A percentile compares a stretch with the other conserved stretches of the same genome.
These are phyloP conservation scores for Fraxinus americana DNA, from an alignment of 257 asterid genomes.

Conservation along the genomic window DNA sequence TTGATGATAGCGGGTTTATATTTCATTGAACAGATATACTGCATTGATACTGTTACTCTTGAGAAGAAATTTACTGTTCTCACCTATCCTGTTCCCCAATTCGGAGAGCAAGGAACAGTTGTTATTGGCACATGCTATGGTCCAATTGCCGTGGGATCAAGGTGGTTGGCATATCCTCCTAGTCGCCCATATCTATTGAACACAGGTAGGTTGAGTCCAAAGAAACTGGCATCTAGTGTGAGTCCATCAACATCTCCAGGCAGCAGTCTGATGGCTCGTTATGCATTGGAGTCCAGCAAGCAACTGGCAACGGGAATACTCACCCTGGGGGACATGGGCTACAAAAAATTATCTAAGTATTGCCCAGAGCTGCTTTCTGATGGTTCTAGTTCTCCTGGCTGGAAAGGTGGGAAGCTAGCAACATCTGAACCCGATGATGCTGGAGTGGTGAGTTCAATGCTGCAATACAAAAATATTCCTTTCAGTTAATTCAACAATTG, in stretches of 20 bases:
- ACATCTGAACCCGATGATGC: constrained; percentile 66
- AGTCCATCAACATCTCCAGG: constrained; percentile 70
- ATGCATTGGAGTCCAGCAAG: constrained; percentile 66
- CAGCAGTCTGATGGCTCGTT: constrained; percentile 65
- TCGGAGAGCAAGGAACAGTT: constrained; percentile 60
- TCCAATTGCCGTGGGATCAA: constrained; percentile 77
- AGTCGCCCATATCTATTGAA: constrained; percentile 56
- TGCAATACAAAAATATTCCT: constrained; percentile 12
- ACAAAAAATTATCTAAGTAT: constrained; percentile 57
- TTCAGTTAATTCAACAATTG: constrained; percentile 2
- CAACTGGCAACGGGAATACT: constrained; percentile 63
- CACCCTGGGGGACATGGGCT: constrained; percentile 70
- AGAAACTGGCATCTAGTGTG: constrained; percentile 51
- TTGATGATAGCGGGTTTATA: constrained; percentile 25
- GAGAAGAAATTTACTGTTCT: constrained; percentile 67
- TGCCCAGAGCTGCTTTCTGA: constrained; percentile 69
- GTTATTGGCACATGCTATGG: constrained; percentile 68
- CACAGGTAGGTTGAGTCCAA: constrained; percentile 59
- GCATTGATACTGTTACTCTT: constrained; percentile 61
- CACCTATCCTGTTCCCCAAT: constrained; percentile 70
- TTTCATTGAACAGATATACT: constrained; percentile 52
- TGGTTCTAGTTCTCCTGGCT: constrained; percentile 58
- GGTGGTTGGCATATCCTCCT: constrained; percentile 81
- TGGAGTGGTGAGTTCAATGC: constrained; percentile 56
- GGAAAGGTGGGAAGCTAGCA: constrained; percentile 57